Conservation (phyloP, 257 asterid species). For the Solanum dulcamara region DNA sequence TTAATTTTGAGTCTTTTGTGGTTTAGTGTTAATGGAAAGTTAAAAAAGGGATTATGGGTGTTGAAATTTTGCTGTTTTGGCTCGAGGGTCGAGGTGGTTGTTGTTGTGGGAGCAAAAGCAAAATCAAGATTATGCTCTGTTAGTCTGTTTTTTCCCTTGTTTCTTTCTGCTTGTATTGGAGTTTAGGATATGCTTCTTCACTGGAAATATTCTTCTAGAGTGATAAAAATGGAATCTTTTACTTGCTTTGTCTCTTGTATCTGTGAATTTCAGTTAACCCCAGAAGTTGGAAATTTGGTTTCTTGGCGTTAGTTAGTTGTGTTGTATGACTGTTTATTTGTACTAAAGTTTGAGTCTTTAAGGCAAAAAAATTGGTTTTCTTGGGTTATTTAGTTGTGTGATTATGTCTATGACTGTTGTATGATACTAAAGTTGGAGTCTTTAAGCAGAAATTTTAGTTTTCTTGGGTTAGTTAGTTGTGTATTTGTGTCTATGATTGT, state of each 20-base stretch:
- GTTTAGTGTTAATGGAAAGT: background rate
- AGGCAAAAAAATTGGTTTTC: background rate
- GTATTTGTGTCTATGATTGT: background rate
- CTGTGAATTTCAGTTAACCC: slow-evolving; percentile 17
- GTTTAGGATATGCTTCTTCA: slow-evolving; percentile 10
- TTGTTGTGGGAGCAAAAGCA: background rate
- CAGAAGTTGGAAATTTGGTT: slow-evolving; percentile 12
- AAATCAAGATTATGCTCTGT: background rate
- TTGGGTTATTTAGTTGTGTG: slow-evolving; percentile 4
- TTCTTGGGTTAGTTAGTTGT: background rate
- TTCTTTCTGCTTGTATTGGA: slow-evolving; percentile 33
- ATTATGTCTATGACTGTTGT: background rate
- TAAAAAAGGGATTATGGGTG: background rate
- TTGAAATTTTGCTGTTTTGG: background rate
- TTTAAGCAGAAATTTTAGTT: background rate
- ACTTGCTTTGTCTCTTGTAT: slow-evolving; percentile 18
- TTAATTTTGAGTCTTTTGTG: background rate
- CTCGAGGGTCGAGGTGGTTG: background rate
- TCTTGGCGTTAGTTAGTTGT: slow-evolving; percentile 2
- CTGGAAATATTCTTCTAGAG: slow-evolving; percentile 10
- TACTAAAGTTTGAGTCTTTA: background rate
- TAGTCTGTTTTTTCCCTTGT: slow-evolving; percentile 9
- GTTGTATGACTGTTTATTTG: background rate
- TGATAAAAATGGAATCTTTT: slow-evolving; percentile 18
- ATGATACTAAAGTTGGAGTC: background rate